Conservation (phyloP, 768 basidiomycete species). For the Amanita rubescens region DNA sequence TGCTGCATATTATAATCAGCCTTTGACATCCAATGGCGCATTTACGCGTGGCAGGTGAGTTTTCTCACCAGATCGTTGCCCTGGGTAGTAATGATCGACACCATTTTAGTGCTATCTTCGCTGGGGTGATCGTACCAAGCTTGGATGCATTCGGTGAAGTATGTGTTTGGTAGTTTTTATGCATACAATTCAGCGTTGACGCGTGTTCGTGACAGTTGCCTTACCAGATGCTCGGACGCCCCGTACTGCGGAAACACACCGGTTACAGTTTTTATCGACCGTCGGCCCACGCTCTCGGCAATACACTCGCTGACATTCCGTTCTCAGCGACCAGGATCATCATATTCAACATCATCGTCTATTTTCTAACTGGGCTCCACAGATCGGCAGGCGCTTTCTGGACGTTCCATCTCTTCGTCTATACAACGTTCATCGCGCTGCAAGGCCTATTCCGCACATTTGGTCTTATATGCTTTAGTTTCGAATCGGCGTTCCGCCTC, state of each 20-base stretch:
- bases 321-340: conserved; percentile 55
- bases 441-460: conserved; percentile 81
- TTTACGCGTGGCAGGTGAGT: conserved; percentile 74
- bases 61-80: not conserved
- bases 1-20: conserved; percentile 66
- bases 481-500: conserved; percentile 40
- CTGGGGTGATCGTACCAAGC: conserved; percentile 56
- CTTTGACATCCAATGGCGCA: conserved; percentile 66
- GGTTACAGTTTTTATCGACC: conserved; percentile 61
- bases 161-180: conserved; percentile 18
- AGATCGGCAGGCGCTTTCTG: conserved; percentile 36
- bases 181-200: no score
- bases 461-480: conserved; percentile 43
- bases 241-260: conserved; percentile 65
- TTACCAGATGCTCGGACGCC: conserved; percentile 72
- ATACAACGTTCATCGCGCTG: conserved; percentile 61
- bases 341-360: conserved; percentile 57
- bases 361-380: conserved; percentile 57
- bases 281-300: conserved; percentile 55
- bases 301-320: conserved; percentile 62
- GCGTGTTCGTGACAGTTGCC: conserved; percentile 50
- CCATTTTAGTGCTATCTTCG: conserved; percentile 55
- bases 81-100: not conserved
- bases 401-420: conserved; percentile 60
- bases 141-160: conserved; percentile 71